Conservation (phyloP, 2,329 filamentous ascomycete genomes). For the Coniochaeta ligniaria region DNA sequence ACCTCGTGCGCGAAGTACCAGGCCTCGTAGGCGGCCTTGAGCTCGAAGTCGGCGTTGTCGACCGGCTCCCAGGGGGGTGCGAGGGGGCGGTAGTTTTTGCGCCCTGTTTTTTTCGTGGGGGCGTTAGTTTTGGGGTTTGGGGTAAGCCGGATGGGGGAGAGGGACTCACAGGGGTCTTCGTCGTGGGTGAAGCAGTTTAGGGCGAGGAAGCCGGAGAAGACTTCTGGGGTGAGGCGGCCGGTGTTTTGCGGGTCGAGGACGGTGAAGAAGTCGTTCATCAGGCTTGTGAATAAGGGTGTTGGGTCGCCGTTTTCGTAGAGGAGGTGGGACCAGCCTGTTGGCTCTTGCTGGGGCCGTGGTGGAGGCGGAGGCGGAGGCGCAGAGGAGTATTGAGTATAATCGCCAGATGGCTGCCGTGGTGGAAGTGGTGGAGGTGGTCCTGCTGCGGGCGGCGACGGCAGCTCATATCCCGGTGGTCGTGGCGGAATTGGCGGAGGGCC, state of each 20-base stretch:
- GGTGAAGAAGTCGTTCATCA: constrained; percentile 8
- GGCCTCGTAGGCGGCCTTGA: constrained; percentile 11
- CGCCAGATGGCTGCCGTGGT: not conserved
- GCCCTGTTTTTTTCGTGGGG: constrained; percentile 6
- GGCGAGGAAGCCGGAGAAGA: constrained; percentile 11
- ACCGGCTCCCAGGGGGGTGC: constrained; percentile 6
- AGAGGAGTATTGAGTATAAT: not conserved
- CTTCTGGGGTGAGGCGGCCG: constrained; percentile 10
- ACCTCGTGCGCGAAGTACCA: constrained; percentile 11
- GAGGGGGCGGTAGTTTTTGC: constrained; percentile 8
- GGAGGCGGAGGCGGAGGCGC: not conserved
- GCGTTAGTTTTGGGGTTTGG: constrained; percentile 9
- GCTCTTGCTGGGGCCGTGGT: not conserved
- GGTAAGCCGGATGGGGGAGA: not conserved
- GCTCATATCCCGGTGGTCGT: not conserved
- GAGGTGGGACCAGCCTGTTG: not conserved
- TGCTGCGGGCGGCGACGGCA: not conserved
- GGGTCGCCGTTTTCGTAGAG: not conserved
- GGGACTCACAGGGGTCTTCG: constrained; percentile 10
- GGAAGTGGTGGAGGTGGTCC: not conserved
- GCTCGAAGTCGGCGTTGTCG: constrained; percentile 10
- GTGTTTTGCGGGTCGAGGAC: constrained; percentile 9
- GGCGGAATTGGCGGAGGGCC: not conserved
- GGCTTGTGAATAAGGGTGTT: not conserved
- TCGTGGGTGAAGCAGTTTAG: constrained; percentile 6